A percentile compares a stretch with the other conserved stretches of the same genome.
These are phyloP conservation scores for Colletotrichum sp. DNA, from an alignment of 2,329 filamentous ascomycete species.

Conservation along the genomic window DNA sequence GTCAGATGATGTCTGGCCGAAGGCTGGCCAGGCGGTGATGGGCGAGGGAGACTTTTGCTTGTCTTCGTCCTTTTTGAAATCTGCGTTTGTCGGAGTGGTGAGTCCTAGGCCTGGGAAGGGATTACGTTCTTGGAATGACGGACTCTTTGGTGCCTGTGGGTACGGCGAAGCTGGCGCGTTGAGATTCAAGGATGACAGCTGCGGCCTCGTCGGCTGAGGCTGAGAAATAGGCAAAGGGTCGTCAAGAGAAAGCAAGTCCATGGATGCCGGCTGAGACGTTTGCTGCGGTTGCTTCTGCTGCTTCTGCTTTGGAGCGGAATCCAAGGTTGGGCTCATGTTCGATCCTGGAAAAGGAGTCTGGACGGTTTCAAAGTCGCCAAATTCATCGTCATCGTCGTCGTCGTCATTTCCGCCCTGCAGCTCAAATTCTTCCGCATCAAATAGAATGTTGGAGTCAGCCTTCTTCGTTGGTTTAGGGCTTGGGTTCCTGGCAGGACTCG, in stretches of 20 bases:
- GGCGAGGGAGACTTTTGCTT: conserved; percentile 43
- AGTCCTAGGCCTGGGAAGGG: conserved; percentile 56
- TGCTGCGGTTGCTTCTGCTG: conserved; percentile 16
- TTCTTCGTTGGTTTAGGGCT: not conserved
- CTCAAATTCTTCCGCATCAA: conserved; percentile 67
- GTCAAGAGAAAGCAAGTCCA: conserved; percentile 46
- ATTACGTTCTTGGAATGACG: conserved; percentile 58
- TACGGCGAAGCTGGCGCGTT: conserved; percentile 38
- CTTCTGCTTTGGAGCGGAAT: conserved; percentile 24
- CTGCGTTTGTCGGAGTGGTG: conserved; percentile 43
- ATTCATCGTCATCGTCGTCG: conserved; percentile 54
- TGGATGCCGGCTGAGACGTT: conserved; percentile 26
- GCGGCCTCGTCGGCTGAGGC: conserved; percentile 29
- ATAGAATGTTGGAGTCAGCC: conserved; percentile 62
- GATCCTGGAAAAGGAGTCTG: conserved; percentile 17
- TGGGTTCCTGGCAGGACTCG: not conserved
- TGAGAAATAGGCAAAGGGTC: conserved; percentile 26
- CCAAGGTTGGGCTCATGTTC: not conserved
- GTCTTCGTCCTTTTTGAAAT: conserved; percentile 34
- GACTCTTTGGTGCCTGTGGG: conserved; percentile 54
- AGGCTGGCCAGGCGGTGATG: conserved; percentile 51
- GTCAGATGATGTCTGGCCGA: conserved; percentile 25
- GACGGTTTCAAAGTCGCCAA: conserved; percentile 66
- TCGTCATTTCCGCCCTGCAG: conserved; percentile 43
- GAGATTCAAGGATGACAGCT: conserved; percentile 38